Evolutionary conservation across 2,329 filamentous ascomycete species (phyloP).

Genomic region (Colletotrichum spaethianum): DNA sequence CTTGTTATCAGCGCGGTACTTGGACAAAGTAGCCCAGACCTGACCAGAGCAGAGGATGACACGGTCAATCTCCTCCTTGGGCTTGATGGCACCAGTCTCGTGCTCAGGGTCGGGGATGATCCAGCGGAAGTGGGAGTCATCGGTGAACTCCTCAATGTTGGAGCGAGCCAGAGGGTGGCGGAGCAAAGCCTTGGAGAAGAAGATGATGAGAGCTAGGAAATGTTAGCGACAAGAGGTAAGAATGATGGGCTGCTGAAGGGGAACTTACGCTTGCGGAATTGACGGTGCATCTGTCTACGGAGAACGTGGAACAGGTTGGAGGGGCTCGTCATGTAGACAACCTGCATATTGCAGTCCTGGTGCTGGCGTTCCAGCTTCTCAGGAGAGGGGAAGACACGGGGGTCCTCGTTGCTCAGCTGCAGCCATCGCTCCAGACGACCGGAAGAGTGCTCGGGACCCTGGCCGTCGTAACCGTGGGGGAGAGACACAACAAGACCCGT

Average conservation of each 20-base stretch:
- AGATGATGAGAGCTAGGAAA: conserved; percentile 84
- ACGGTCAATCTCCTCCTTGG: conserved; percentile 89
- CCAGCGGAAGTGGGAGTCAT: conserved; percentile 95
- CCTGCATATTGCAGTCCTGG: conserved; percentile 99
- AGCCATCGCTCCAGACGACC: conserved; percentile 97
- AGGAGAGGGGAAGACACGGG: conserved; percentile 87
- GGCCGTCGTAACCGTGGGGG: conserved; percentile 97
- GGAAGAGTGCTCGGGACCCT: conserved; percentile 98
- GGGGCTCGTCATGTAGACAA: conserved; percentile 96
- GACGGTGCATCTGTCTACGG: conserved; percentile 97
- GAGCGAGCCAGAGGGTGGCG: conserved; percentile 95
- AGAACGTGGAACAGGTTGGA: conserved; percentile 97
- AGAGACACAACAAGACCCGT: conserved; percentile 96
- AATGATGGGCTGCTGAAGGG: conserved; percentile 15
- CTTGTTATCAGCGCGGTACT: conserved; percentile 89
- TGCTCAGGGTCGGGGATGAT: conserved; percentile 94
- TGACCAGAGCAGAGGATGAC: conserved; percentile 96
- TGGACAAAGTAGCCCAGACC: conserved; percentile 90
- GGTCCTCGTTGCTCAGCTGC: conserved; percentile 97
- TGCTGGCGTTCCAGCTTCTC: conserved; percentile 97
- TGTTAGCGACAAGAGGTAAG: conserved; percentile 44
- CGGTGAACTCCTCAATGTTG: conserved; percentile 89
- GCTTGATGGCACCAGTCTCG: conserved; percentile 79
- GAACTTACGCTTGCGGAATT: conserved; percentile 96
- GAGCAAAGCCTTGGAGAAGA: conserved; percentile 98